phyloP scores from a whole-genome alignment of 2,329 filamentous ascomycete genomes.

The Lojkania enalia region DNA sequence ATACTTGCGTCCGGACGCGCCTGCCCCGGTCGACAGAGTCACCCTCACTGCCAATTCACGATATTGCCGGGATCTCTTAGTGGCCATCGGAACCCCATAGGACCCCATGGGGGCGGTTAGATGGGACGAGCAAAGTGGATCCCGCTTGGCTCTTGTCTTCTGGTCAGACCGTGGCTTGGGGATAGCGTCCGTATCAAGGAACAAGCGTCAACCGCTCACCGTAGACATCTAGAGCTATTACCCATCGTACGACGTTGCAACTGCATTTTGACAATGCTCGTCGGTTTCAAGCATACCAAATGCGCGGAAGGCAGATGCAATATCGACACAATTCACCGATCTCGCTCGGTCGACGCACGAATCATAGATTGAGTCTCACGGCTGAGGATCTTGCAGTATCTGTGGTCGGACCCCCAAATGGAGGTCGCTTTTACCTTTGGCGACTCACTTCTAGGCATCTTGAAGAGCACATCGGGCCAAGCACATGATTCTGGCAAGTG shows the following conservation, averaged over 20 bases:
- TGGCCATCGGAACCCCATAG: slow-evolving; percentile 15
- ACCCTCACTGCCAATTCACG: slow-evolving; percentile 12
- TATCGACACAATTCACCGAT: slow-evolving; percentile 5
- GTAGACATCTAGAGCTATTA: slow-evolving; percentile 13
- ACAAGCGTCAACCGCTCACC: slow-evolving; percentile 6
- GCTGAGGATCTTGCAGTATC: background rate
- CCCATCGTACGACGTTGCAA: slow-evolving; percentile 29
- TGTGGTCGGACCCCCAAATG: background rate
- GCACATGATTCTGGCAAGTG: slow-evolving; percentile 34
- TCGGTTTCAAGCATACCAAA: slow-evolving; percentile 16
- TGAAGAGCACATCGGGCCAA: slow-evolving; percentile 33
- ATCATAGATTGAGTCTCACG: slow-evolving; percentile 3
- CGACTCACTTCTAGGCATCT: slow-evolving; percentile 18
- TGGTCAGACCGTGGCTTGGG: slow-evolving; percentile 34
- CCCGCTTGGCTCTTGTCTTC: slow-evolving; percentile 30
- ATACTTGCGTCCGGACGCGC: slow-evolving; percentile 27
- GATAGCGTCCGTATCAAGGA: slow-evolving; percentile 18
- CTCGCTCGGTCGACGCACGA: slow-evolving; percentile 5
- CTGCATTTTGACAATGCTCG: slow-evolving; percentile 16
- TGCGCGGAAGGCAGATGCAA: too few species aligned
- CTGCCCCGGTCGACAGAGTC: slow-evolving; percentile 9
- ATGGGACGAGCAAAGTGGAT: slow-evolving; percentile 32
- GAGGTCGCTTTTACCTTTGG: background rate
- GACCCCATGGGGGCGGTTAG: slow-evolving; percentile 43
- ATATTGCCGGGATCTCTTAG: slow-evolving; percentile 24